Conservation (phyloP, 805 yeast species). For the Metschnikowia picachoensis region DNA sequence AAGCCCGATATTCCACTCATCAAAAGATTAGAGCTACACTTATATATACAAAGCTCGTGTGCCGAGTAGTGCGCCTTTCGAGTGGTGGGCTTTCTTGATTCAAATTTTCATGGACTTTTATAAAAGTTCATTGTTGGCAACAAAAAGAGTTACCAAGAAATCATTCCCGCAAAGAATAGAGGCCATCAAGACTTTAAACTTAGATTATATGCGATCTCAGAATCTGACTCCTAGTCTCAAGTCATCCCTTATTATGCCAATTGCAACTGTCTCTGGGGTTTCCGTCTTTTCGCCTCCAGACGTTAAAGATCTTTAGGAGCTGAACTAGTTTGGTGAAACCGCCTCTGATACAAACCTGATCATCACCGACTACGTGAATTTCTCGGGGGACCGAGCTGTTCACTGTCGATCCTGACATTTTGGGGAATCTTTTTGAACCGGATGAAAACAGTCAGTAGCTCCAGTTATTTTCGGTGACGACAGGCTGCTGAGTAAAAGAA, state of each 20-base stretch:
- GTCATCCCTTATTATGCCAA: background rate
- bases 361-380: background rate
- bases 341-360: background rate
- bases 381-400: conserved; percentile 25
- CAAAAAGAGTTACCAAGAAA: too few species aligned
- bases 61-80: too few species aligned
- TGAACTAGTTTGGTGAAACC: background rate
- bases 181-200: too few species aligned
- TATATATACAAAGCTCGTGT: too few species aligned
- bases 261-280: background rate
- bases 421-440: background rate
- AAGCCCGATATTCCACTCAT: too few species aligned
- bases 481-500: too few species aligned
- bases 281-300: background rate
- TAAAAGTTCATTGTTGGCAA: too few species aligned
- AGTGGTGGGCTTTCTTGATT: too few species aligned
- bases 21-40: too few species aligned
- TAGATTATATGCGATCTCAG: background rate
- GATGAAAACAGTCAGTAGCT: background rate
- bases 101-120: too few species aligned
- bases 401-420: conserved; percentile 20
- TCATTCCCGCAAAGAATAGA: too few species aligned
- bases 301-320: background rate
- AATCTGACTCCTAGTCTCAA: background rate
- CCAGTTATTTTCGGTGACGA: background rate